These are phyloP conservation scores for Glonium stellatum DNA, from an alignment of 495 filamentous ascomycete genomes.

Conservation along the genomic window DNA sequence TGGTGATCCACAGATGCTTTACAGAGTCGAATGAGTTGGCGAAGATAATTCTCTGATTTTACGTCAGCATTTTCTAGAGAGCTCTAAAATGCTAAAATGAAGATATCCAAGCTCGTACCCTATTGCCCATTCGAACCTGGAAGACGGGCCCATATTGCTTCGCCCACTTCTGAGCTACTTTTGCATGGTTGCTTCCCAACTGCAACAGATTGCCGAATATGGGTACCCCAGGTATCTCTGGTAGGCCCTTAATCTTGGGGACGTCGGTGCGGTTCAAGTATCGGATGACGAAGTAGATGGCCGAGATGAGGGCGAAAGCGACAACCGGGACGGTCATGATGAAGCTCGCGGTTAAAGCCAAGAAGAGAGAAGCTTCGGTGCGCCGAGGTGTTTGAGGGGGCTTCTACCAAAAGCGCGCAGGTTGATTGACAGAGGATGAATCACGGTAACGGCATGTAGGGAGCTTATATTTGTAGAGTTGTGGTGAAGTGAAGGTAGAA, in stretches of 20 bases:
- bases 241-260: constrained; percentile 57
- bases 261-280: constrained; percentile 53
- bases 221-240: constrained; percentile 57
- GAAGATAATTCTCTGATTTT: constrained; percentile 54
- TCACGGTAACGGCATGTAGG: not conserved
- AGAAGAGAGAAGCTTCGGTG: not conserved
- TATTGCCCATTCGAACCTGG: constrained; percentile 60
- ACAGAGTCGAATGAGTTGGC: constrained; percentile 65
- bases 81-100: not conserved
- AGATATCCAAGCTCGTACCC: constrained; percentile 32
- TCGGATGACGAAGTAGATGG: constrained; percentile 44
- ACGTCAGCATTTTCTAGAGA: not conserved
- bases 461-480: no score
- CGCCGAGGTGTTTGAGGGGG: no score
- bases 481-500: no score
- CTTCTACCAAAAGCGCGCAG: no score
- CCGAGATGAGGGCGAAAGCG: constrained; percentile 11
- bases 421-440: not conserved
- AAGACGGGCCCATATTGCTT: constrained; percentile 61
- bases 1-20: constrained; percentile 62
- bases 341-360: not conserved
- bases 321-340: constrained; percentile 15
- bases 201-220: constrained; percentile 58
- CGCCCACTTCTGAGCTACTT: constrained; percentile 48
- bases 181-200: constrained; percentile 51